Conservation (phyloP, 805 yeast genomes). For the Saccharomycopsis selenospora region DNA sequence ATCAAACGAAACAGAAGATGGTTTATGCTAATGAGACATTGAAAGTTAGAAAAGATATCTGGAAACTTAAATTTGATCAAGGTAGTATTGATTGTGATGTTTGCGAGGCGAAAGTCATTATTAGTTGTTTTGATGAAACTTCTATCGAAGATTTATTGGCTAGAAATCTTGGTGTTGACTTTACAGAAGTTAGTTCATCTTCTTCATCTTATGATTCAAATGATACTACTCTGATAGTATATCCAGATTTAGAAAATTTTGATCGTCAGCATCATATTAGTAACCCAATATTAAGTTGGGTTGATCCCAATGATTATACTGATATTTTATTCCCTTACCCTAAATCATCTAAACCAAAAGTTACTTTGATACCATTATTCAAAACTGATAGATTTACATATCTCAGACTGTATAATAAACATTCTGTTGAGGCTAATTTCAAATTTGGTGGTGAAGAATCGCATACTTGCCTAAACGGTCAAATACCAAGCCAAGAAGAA, state of each 20-base stretch:
- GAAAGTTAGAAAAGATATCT: slow-evolving; percentile 36
- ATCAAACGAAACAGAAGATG: slow-evolving; percentile 42
- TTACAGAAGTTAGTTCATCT: slow-evolving; percentile 19
- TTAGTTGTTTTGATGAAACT: slow-evolving; percentile 55
- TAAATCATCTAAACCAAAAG: slow-evolving; percentile 34
- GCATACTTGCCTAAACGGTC: slow-evolving; percentile 48
- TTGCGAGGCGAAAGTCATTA: slow-evolving; percentile 62
- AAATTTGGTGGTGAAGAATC: slow-evolving; percentile 56
- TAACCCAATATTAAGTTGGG: slow-evolving; percentile 41
- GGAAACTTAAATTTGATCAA: slow-evolving; percentile 52
- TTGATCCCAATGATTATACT: slow-evolving; percentile 65
- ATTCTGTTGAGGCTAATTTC: slow-evolving; percentile 35
- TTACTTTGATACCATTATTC: slow-evolving; percentile 40
- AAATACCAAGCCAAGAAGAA: slow-evolving; percentile 42
- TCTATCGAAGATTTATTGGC: slow-evolving; percentile 39
- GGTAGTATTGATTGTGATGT: slow-evolving; percentile 65
- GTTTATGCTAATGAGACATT: slow-evolving; percentile 38
- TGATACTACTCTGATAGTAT: slow-evolving; percentile 22
- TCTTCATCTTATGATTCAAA: slow-evolving; percentile 20
- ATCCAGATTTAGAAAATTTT: slow-evolving; percentile 23
- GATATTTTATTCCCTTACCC: slow-evolving; percentile 53
- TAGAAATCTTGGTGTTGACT: slow-evolving; percentile 26
- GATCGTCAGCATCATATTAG: slow-evolving; percentile 24
- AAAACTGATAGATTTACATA: slow-evolving; percentile 55
- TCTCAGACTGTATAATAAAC: slow-evolving; percentile 45